phyloP scores from a whole-genome alignment of 1,284 basidiomycete genomes.

The Jaminaea rosea region DNA sequence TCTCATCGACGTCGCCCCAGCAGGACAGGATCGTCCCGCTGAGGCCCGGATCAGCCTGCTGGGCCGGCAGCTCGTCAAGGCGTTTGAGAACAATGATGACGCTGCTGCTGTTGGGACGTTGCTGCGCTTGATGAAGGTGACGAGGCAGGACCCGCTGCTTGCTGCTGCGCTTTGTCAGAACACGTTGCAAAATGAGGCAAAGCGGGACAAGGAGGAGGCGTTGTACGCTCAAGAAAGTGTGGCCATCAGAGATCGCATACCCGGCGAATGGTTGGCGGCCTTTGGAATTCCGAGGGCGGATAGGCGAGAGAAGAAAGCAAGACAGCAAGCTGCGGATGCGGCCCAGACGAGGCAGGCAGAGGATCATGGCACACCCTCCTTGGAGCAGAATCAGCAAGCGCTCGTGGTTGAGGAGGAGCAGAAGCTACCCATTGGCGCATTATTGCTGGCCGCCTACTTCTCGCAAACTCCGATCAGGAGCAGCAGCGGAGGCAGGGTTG shows the following conservation, averaged over 20 bases:
- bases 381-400: not conserved
- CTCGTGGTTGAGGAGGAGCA: too few relatives aligned
- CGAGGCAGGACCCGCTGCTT: not conserved
- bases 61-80: too few relatives aligned
- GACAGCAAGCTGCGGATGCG: not conserved
- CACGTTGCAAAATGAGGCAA: not conserved
- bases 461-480: not conserved
- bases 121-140: not conserved
- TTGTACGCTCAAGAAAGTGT: not conserved
- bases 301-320: not conserved
- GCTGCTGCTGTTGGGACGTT: not conserved
- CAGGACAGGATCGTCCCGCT: not conserved
- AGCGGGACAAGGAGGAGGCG: not conserved
- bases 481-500: not conserved
- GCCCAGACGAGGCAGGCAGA: not conserved
- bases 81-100: not conserved
- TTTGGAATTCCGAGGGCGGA: not conserved
- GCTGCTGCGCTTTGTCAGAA: not conserved
- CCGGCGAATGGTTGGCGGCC: constrained; percentile 15
- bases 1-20: not conserved
- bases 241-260: not conserved
- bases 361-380: not conserved
- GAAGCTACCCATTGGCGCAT: not conserved
- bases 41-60: not conserved
- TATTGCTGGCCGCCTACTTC: not conserved